Evolutionary conservation across 805 yeast genomes (phyloP).

Genomic region (Wickerhamiella nectarea): DNA sequence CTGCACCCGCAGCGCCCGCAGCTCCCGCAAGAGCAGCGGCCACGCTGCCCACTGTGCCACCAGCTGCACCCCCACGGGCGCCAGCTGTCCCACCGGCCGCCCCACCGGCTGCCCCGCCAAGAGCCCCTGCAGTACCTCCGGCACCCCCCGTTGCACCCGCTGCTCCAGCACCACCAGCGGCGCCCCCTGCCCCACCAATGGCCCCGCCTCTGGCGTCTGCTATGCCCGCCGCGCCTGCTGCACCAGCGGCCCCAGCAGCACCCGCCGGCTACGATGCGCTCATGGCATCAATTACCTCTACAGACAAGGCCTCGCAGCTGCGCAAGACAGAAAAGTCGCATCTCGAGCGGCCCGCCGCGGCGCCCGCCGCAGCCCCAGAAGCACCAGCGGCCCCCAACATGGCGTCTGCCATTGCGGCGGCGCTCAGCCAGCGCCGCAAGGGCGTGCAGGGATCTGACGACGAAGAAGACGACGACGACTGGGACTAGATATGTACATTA

Average conservation of each 20-base stretch:
- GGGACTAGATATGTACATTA: constrained; percentile 31
- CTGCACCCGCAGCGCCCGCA: neutral
- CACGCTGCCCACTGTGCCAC: no score
- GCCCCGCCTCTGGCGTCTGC: constrained; percentile 6
- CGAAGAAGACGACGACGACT: constrained; percentile 69
- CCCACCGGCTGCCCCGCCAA: constrained; percentile 2
- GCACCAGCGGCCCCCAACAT: constrained; percentile 38
- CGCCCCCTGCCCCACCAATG: neutral
- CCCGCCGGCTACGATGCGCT: constrained; percentile 30
- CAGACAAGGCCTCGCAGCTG: constrained; percentile 51
- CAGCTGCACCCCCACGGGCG: neutral
- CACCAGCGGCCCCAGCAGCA: constrained; percentile 17
- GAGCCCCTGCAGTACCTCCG: neutral
- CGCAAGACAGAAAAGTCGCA: constrained; percentile 72
- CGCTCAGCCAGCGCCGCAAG: constrained; percentile 65
- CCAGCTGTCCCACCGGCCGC: neutral
- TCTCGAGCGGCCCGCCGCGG: constrained; percentile 62
- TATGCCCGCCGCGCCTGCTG: constrained; percentile 24
- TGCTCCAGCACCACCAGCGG: neutral
- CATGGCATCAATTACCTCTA: constrained; percentile 70
- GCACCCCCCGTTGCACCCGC: constrained; percentile 1
- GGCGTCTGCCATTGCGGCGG: constrained; percentile 83
- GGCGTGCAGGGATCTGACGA: constrained; percentile 74
- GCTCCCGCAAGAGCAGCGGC: neutral
- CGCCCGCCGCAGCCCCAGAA: constrained; percentile 63